Conservation (phyloP, 2,329 filamentous ascomycete species). For the Penicillium carneum region DNA sequence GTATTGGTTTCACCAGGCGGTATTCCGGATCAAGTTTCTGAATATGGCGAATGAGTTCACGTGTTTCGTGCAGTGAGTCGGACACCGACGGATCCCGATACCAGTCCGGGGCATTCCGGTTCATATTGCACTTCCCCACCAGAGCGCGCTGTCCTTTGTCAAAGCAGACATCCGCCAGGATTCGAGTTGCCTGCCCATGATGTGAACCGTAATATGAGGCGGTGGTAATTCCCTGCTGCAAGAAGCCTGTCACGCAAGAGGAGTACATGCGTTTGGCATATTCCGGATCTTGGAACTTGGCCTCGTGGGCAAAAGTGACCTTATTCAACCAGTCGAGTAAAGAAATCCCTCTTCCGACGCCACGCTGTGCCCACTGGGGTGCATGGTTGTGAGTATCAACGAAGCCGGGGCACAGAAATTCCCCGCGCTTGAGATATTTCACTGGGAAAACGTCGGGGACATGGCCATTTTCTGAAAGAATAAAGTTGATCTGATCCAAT, state of each 20-base stretch:
- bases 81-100: conserved; percentile 58
- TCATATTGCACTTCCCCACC: conserved; percentile 50
- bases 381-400: conserved; percentile 75
- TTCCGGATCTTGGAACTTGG: conserved; percentile 62
- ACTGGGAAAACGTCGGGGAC: conserved; percentile 39
- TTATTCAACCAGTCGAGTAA: conserved; percentile 68
- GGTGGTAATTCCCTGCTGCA: conserved; percentile 60
- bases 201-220: conserved; percentile 48
- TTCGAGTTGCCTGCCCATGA: conserved; percentile 41
- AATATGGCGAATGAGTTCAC: conserved; percentile 60
- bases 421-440: conserved; percentile 37
- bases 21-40: conserved; percentile 54
- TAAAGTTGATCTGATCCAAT: conserved; percentile 31
- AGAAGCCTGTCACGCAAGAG: conserved; percentile 63
- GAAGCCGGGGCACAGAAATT: conserved; percentile 48
- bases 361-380: conserved; percentile 61
- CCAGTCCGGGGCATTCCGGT: conserved; percentile 57
- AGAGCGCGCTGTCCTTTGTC: conserved; percentile 46
- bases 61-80: conserved; percentile 60
- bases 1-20: conserved; percentile 57
- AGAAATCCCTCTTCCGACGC: conserved; percentile 51
- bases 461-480: conserved; percentile 38
- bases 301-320: conserved; percentile 71
- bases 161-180: conserved; percentile 46
- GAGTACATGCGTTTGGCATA: conserved; percentile 64